phyloP scores from a whole-genome alignment of 176 grass and related monocot species.

The Triticum turgidum region DNA sequence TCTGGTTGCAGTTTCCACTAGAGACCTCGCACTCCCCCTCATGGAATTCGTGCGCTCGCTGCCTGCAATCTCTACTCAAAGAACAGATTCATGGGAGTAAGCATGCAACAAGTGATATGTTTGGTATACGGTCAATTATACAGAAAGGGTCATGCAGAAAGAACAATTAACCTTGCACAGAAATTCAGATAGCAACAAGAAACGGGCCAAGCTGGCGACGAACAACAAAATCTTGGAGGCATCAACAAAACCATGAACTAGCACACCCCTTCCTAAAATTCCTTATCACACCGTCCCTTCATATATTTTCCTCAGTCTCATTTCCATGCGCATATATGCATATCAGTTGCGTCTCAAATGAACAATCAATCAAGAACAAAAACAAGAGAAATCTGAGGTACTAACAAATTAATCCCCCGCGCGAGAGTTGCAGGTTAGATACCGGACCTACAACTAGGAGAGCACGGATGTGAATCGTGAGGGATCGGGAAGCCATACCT shows the following conservation, averaged over 20 bases:
- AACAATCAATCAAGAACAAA: background rate
- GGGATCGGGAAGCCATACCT: background rate
- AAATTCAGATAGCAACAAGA: background rate
- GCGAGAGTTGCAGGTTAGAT: background rate
- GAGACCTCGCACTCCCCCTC: constrained; percentile 26
- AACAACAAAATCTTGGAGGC: background rate
- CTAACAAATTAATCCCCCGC: background rate
- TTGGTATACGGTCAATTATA: background rate
- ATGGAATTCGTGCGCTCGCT: background rate
- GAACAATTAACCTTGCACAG: background rate
- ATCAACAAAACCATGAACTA: background rate
- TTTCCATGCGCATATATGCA: background rate
- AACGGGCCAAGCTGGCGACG: too few relatives aligned
- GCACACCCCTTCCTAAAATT: too few relatives aligned
- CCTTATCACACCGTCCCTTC: background rate
- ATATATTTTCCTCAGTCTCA: background rate
- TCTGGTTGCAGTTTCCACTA: constrained; percentile 50
- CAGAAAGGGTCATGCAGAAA: background rate
- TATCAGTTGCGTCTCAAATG: background rate
- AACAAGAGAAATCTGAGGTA: background rate
- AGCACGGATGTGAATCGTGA: background rate
- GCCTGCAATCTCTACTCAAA: constrained; percentile 10
- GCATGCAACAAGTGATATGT: background rate
- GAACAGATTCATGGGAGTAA: background rate
- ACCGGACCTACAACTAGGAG: background rate